A percentile compares a stretch with the other conserved stretches of the same genome.
phyloP scores from a whole-genome alignment of 2,329 filamentous ascomycete genomes.

The Beauveria sp. region DNA sequence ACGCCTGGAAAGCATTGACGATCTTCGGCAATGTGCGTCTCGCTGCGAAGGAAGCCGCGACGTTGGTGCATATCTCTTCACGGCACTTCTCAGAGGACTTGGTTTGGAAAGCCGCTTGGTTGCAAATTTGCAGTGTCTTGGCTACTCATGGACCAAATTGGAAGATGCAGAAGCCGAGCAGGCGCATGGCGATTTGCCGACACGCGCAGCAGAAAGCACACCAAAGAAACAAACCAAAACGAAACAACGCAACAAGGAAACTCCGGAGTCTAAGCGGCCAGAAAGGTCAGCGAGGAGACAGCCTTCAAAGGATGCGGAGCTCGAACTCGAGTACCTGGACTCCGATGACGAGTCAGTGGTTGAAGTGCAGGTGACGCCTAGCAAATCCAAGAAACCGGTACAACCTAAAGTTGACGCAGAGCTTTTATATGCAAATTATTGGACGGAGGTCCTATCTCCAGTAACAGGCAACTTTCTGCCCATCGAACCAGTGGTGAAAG shows the following conservation, averaged over 20 bases:
- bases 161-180: constrained; percentile 61
- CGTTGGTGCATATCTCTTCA: constrained; percentile 82
- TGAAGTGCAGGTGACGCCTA: constrained; percentile 40
- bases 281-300: constrained; percentile 11
- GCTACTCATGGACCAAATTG: constrained; percentile 82
- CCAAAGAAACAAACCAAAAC: constrained; percentile 14
- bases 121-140: constrained; percentile 74
- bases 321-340: constrained; percentile 32
- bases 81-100: constrained; percentile 70
- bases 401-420: constrained; percentile 61
- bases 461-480: constrained; percentile 71
- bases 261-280: constrained; percentile 13
- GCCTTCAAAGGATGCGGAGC: constrained; percentile 38
- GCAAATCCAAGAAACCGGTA: constrained; percentile 25
- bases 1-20: constrained; percentile 55
- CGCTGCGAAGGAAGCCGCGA: constrained; percentile 75
- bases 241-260: constrained; percentile 8
- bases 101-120: constrained; percentile 79
- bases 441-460: constrained; percentile 83
- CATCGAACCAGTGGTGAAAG: constrained; percentile 67
- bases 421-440: constrained; percentile 80
- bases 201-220: constrained; percentile 17
- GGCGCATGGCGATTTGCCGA: constrained; percentile 14
- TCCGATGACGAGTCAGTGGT: constrained; percentile 54
- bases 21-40: constrained; percentile 62